These are phyloP conservation scores for Pseudonectria buxi DNA, from an alignment of 2,329 filamentous ascomycete species.

Conservation along the genomic window DNA sequence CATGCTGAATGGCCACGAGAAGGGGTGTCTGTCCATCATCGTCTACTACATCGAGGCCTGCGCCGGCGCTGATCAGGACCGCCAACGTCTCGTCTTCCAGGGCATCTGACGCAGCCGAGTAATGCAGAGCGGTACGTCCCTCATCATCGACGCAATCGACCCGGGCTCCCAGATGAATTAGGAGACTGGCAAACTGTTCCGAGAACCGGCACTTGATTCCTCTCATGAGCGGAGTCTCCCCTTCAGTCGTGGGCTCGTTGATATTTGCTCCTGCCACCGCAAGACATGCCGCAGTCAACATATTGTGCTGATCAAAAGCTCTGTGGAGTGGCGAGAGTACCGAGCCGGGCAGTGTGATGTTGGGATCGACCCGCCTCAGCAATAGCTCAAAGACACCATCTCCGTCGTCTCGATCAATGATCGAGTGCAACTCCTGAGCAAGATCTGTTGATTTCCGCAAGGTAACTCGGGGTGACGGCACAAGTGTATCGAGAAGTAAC, in stretches of 20 bases:
- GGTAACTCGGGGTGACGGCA: conserved; percentile 14
- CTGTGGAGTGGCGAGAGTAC: conserved; percentile 22
- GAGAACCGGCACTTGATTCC: conserved; percentile 23
- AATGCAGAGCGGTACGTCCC: conserved; percentile 19
- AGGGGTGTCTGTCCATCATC: conserved; percentile 20
- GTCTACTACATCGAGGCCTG: conserved; percentile 18
- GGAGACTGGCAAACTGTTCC: conserved; percentile 21
- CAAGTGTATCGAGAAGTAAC: conserved; percentile 20
- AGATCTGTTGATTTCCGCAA: conserved; percentile 15
- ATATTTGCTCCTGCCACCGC: conserved; percentile 22
- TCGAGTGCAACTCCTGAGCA: conserved; percentile 17
- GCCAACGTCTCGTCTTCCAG: conserved; percentile 21
- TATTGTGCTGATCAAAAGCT: conserved; percentile 19
- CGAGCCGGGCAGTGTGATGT: conserved; percentile 19
- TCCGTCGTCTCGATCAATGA: conserved; percentile 19
- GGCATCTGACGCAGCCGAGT: conserved; percentile 21
- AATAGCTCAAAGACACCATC: conserved; percentile 19
- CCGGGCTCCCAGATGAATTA: conserved; percentile 17
- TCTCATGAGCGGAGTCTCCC: conserved; percentile 20
- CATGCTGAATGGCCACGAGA: conserved; percentile 17
- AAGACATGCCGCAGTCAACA: conserved; percentile 21
- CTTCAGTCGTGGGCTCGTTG: conserved; percentile 21
- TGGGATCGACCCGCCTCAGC: conserved; percentile 18
- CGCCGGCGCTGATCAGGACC: conserved; percentile 17
- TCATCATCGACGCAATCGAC: conserved; percentile 19